Evolutionary conservation across 2,329 filamentous ascomycete species (phyloP).

Genomic region (Teratosphaeria nubilosa): DNA sequence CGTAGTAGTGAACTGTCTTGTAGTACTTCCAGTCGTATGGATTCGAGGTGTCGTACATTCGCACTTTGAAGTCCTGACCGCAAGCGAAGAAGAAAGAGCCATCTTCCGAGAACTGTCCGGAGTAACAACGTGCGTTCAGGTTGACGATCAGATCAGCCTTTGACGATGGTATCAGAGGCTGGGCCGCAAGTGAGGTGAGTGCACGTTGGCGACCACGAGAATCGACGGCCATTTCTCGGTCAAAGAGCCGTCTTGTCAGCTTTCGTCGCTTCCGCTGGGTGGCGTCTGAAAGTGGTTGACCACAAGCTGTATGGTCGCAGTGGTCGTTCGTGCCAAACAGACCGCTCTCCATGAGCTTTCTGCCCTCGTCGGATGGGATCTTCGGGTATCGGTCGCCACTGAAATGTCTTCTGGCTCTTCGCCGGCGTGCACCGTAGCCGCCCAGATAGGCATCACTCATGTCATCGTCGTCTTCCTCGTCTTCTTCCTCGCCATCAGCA

Average conservation of each 20-base stretch:
- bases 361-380: conserved; percentile 69
- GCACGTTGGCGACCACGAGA: conserved; percentile 46
- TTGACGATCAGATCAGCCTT: conserved; percentile 79
- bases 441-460: conserved; percentile 20
- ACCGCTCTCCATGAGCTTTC: conserved; percentile 70
- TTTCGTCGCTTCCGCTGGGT: conserved; percentile 47
- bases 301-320: conserved; percentile 38
- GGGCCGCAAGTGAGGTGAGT: conserved; percentile 52
- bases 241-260: conserved; percentile 61
- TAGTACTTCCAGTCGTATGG: conserved; percentile 94
- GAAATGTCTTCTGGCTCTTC: conserved; percentile 37
- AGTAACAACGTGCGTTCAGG: conserved; percentile 79
- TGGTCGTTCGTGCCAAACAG: conserved; percentile 62
- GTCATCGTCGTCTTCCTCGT: conserved; percentile 23
- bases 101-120: conserved; percentile 91
- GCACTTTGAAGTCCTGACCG: conserved; percentile 84
- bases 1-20: conserved; percentile 86
- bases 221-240: conserved; percentile 69
- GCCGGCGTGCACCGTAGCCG: conserved; percentile 32
- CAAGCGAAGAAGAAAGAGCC: conserved; percentile 95
- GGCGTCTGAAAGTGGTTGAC: conserved; percentile 19
- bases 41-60: conserved; percentile 96
- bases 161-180: conserved; percentile 68
- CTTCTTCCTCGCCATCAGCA: conserved; percentile 15
- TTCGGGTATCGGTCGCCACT: conserved; percentile 57